phyloP scores from a whole-genome alignment of 139 green algal genomes.

The Chlamydomonas incerta region DNA sequence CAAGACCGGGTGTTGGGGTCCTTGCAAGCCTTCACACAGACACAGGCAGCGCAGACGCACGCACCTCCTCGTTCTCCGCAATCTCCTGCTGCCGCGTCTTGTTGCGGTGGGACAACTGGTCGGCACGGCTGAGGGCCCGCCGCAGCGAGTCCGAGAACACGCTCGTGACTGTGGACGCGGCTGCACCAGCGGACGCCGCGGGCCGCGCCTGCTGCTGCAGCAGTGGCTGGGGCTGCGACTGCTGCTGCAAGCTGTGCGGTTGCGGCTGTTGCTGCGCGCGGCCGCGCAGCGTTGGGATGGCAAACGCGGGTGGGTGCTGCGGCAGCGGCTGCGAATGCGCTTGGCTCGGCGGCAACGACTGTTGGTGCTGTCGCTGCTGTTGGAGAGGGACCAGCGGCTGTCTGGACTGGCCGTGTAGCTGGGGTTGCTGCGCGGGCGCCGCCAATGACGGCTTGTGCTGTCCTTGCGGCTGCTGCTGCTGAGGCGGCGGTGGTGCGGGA shows the following conservation, averaged over 20 bases:
- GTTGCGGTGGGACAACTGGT: neutral
- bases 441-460: too few species aligned
- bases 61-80: conserved; percentile 24
- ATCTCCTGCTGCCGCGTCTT: conserved; percentile 22
- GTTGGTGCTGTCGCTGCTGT: neutral
- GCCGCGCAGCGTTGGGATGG: neutral
- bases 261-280: neutral
- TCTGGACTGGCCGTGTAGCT: neutral
- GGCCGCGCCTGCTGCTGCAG: neutral
- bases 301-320: neutral
- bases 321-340: neutral
- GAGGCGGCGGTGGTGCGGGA: too few species aligned
- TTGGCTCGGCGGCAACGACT: neutral
- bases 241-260: neutral
- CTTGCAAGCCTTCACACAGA: too few species aligned
- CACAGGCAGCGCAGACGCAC: neutral
- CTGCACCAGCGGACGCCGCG: neutral
- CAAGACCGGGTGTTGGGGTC: too few species aligned
- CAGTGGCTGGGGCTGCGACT: neutral
- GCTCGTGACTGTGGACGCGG: neutral
- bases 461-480: too few species aligned
- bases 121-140: neutral
- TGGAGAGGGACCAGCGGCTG: neutral
- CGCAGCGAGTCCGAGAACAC: neutral
- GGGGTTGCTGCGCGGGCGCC: too few species aligned